Evolutionary conservation across 2,329 filamentous ascomycete genomes (phyloP), one percentile per base, ranked within the genome.

Genomic region (Epichloe amarillans): DNA sequence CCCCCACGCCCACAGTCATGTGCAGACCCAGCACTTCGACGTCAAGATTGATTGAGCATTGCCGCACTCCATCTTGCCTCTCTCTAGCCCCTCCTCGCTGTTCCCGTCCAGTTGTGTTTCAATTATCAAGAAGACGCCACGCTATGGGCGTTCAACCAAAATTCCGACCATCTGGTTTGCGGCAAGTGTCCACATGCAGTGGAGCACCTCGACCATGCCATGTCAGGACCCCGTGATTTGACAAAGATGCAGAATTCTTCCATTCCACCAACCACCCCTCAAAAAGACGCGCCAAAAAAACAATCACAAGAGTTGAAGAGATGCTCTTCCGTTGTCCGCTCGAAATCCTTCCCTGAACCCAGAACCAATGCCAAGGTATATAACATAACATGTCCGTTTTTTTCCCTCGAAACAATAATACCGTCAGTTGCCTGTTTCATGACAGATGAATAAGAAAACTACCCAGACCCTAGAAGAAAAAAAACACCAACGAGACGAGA

Each of bases 301-400:
- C n/a, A 53, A 54, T 51, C 30, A 43, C 43, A 54, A 53, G 51
- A 54, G 50, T 56, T 50, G 41, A 39, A 51, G 52, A 52, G 51
- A 54, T 57, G 51, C 44, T 49, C 52, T 50, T 37, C 48, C 53
- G 47, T 44, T 37, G 21, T 43, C 50, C 50, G 41, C 50, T 47
- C 44, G 42, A 42, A 42, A 51, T 52, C 52, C 40, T 30, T 47
- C 47, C 47, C 46, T 49, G 43, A 36, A 36, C 55, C 49, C 52
- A 44, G 53, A 49, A 51, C 52, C 55, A 54, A 51, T 50, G 35
- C 55, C 55, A 47, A 54, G 53, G 52, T 56, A 57, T 58, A 56
- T 53, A 52, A 57, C 56, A 56, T 53, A 52, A 50, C 53, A 55
- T 56, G 46, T 50, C 52, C 49, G 49, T 57, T 49, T 42, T 42